These are phyloP conservation scores for Didymella exigua DNA, from an alignment of 2,329 filamentous ascomycete genomes.

Conservation along the genomic window DNA sequence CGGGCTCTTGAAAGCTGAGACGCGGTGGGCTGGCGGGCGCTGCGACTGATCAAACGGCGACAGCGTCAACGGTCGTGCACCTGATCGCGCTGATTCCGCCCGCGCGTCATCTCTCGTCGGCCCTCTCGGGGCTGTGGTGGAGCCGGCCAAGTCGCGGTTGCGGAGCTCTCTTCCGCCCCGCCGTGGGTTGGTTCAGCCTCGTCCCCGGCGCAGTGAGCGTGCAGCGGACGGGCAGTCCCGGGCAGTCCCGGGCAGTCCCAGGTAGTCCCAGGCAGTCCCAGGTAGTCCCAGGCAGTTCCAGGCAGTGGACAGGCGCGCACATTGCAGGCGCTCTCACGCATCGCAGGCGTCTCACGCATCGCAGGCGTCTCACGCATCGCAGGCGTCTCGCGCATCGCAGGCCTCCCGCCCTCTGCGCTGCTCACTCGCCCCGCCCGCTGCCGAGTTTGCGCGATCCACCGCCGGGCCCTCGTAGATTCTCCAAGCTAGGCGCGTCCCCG, in stretches of 20 bases:
- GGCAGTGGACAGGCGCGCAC: background rate
- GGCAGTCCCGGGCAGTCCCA: too few relatives aligned
- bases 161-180: conserved; percentile 1
- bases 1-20: too few relatives aligned
- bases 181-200: background rate
- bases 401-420: too few relatives aligned
- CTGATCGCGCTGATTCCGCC: background rate
- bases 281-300: too few relatives aligned
- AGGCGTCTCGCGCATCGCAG: too few relatives aligned
- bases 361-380: too few relatives aligned
- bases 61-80: conserved; percentile 3
- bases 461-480: background rate
- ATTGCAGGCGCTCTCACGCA: too few relatives aligned
- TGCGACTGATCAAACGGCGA: conserved; percentile 6
- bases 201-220: background rate
- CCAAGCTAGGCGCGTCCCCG: conserved; percentile 5
- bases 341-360: too few relatives aligned
- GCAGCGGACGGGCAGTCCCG: too few relatives aligned
- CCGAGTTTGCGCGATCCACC: background rate
- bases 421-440: conserved; percentile 1
- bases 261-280: too few relatives aligned
- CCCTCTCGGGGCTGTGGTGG: background rate
- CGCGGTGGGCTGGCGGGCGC: background rate
- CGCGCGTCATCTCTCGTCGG: conserved; percentile 2
- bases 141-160: background rate